These are phyloP conservation scores for Trypanosoma vivax DNA, from an alignment of 208 protist genomes.

Conservation along the genomic window DNA sequence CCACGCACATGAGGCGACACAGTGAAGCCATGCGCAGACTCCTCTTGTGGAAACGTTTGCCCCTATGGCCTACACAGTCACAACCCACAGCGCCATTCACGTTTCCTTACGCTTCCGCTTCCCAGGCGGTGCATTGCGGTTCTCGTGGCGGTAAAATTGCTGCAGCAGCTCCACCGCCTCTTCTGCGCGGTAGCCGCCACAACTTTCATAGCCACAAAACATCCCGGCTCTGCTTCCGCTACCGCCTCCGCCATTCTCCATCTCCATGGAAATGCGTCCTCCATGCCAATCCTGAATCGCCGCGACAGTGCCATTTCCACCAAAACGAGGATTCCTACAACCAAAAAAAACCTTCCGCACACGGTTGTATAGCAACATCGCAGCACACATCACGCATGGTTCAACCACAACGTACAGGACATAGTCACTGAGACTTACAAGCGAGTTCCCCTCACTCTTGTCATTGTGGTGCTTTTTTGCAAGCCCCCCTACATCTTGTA, in stretches of 20 bases:
- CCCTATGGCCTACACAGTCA: neutral
- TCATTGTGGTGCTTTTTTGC: neutral
- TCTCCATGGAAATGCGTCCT: conserved; percentile 32
- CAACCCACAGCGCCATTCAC: neutral
- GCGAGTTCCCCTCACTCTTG: neutral
- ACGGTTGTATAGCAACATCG: conserved; percentile 70
- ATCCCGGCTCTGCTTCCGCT: neutral
- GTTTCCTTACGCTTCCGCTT: conserved; percentile 56
- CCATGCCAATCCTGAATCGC: too few relatives aligned
- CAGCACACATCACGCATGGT: conserved; percentile 95
- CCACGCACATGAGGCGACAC: neutral
- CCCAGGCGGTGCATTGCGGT: conserved; percentile 58
- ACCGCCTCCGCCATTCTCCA: neutral
- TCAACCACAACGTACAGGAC: conserved; percentile 93
- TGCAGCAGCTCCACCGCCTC: conserved; percentile 70
- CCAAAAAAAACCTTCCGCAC: conserved; percentile 87
- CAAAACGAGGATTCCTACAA: conserved; percentile 92
- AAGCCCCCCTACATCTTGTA: neutral
- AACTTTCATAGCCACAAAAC: conserved; percentile 42
- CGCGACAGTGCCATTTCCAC: conserved; percentile 91
- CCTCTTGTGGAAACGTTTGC: neutral
- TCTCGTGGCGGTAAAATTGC: conserved; percentile 77
- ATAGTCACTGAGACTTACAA: conserved; percentile 42
- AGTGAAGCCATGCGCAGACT: neutral
- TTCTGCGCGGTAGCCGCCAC: conserved; percentile 48